Conservation (phyloP, 1,284 basidiomycete genomes). For the Cryptococcus sp. region DNA sequence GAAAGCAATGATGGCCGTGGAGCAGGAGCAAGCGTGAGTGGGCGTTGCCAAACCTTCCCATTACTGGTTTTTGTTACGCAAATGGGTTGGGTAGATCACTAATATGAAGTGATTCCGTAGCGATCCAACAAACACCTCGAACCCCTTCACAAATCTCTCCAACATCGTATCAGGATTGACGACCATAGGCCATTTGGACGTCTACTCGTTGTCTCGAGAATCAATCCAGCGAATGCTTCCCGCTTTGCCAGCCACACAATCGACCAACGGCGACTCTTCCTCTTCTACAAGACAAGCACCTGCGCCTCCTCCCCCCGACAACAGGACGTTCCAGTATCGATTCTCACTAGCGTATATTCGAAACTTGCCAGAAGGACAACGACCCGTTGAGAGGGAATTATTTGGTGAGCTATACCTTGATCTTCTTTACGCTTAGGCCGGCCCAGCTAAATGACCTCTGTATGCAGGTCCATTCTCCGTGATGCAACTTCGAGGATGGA, state of each 20-base stretch:
- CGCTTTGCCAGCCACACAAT: constrained; percentile 12
- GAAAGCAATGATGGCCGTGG: constrained; percentile 39
- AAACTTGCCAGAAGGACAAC: constrained; percentile 46
- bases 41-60: not conserved
- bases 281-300: constrained; percentile 5
- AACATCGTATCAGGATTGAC: constrained; percentile 49
- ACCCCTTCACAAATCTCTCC: constrained; percentile 51
- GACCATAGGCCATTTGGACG: constrained; percentile 51
- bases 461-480: constrained; percentile 48
- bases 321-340: constrained; percentile 50
- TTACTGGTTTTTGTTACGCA: no score
- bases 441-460: not conserved
- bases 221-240: constrained; percentile 53
- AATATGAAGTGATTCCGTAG: constrained; percentile 16
- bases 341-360: constrained; percentile 51
- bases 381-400: constrained; percentile 52
- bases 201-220: constrained; percentile 53
- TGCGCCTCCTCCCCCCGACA: constrained; percentile 31
- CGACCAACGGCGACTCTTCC: constrained; percentile 2
- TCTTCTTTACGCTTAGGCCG: not conserved
- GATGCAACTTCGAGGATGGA: constrained; percentile 44
- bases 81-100: no score
- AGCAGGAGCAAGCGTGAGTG: constrained; percentile 37
- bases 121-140: constrained; percentile 34
- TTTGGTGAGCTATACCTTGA: constrained; percentile 42